phyloP scores from a whole-genome alignment of 169 alveolate genomes.

The Plasmodium yoelii region DNA sequence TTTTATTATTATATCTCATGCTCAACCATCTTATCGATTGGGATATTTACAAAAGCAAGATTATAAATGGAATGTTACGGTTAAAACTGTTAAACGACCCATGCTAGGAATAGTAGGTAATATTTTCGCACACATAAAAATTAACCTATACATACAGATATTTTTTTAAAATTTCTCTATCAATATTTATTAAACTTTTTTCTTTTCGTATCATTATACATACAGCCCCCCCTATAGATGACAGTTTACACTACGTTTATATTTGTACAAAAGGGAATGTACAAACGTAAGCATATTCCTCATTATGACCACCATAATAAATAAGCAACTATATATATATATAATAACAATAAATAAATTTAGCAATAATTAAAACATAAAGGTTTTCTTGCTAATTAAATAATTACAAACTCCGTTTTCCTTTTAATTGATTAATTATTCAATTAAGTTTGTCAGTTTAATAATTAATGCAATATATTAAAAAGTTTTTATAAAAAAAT shows the following conservation, averaged over 20 bases:
- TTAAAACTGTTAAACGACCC: constrained; percentile 69
- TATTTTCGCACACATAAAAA: background rate
- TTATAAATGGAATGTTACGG: constrained; percentile 65
- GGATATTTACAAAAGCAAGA: constrained; percentile 71
- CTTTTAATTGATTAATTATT: no score
- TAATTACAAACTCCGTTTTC: no score
- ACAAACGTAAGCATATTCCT: constrained; percentile 20
- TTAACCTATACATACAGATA: no score
- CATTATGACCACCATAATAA: no score
- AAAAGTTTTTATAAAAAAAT: no score
- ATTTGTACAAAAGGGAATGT: constrained; percentile 59
- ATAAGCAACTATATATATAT: no score
- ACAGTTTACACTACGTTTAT: constrained; percentile 60
- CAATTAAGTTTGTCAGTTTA: background rate
- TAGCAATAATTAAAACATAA: background rate
- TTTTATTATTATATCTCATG: constrained; percentile 74
- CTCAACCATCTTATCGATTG: constrained; percentile 71
- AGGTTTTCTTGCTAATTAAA: no score
- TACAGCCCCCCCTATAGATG: constrained; percentile 74
- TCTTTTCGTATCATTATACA: background rate
- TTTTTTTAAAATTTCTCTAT: background rate
- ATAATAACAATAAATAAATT: no score
- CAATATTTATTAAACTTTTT: background rate
- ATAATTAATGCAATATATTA: background rate
- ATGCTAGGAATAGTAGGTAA: constrained; percentile 74